A percentile compares a stretch with the other conserved stretches of the same genome.
Evolutionary conservation across 208 protist species (phyloP).

Genomic region (Crithidia bombi): DNA sequence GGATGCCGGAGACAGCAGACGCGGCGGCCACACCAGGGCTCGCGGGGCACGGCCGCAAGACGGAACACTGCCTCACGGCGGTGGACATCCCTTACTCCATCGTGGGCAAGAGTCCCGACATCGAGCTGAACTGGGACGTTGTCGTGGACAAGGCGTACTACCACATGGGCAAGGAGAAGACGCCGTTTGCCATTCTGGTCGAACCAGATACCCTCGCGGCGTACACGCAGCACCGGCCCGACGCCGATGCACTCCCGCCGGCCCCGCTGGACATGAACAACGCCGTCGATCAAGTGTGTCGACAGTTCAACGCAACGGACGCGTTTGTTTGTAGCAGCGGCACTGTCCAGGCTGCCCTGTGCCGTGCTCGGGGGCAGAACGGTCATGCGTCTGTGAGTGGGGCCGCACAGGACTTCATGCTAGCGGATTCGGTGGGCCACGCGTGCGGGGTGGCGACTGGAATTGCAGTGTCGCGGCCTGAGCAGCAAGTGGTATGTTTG

Average conservation of each 20-base stretch:
- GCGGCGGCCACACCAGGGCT: slow-evolving; percentile 79
- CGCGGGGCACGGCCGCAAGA: slow-evolving; percentile 65
- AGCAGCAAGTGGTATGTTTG: slow-evolving; percentile 70
- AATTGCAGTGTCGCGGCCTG: slow-evolving; percentile 70
- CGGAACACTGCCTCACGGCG: slow-evolving; percentile 50
- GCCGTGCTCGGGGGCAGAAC: slow-evolving; percentile 1
- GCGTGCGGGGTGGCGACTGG: slow-evolving; percentile 62
- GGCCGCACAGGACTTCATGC: slow-evolving; percentile 71
- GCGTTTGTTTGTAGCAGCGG: slow-evolving; percentile 77
- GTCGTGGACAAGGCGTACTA: slow-evolving; percentile 57
- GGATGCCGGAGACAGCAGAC: slow-evolving; percentile 47
- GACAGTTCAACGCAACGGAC: slow-evolving; percentile 58
- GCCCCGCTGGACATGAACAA: slow-evolving; percentile 58
- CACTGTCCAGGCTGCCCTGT: slow-evolving; percentile 36
- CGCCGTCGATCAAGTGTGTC: slow-evolving; percentile 72
- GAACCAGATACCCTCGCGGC: slow-evolving; percentile 53
- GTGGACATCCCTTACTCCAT: slow-evolving; percentile 65
- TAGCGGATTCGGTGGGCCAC: slow-evolving; percentile 79
- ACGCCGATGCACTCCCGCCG: slow-evolving; percentile 32
- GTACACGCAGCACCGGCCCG: slow-evolving; percentile 35
- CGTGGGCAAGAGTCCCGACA: slow-evolving; percentile 56
- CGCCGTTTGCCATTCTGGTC: slow-evolving; percentile 81
- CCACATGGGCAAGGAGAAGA: slow-evolving; percentile 54
- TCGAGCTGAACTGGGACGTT: slow-evolving; percentile 50
- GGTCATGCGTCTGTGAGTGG: neutral